A percentile compares a stretch with the other conserved stretches of the same genome.
These are phyloP conservation scores for Rutstroemia sp. DNA, from an alignment of 2,329 filamentous ascomycete species.

Conservation along the genomic window DNA sequence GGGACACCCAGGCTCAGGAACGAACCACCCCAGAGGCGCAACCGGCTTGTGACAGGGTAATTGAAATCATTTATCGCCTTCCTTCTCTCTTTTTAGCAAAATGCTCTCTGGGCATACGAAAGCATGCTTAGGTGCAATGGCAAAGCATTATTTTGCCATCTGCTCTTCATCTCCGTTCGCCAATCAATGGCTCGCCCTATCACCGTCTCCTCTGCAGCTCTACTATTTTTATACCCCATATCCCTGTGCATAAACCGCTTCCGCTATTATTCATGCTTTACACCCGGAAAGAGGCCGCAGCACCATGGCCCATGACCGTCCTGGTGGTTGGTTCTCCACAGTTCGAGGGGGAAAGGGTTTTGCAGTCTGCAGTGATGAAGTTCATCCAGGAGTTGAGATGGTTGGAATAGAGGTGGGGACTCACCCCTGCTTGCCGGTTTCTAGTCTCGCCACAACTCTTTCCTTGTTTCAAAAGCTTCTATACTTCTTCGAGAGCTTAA, in stretches of 20 bases:
- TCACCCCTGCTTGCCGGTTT: constrained; percentile 2
- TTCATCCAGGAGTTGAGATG: constrained; percentile 11
- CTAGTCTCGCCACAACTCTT: constrained; percentile 5
- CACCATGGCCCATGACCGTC: background rate
- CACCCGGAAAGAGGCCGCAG: constrained; percentile 7
- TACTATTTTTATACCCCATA: constrained; percentile 10
- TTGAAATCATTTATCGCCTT: background rate
- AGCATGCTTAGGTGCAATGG: background rate
- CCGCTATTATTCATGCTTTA: constrained; percentile 9
- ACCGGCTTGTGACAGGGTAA: background rate
- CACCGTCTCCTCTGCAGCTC: background rate
- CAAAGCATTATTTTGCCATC: constrained; percentile 13
- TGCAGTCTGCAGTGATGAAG: background rate
- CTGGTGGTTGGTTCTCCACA: constrained; percentile 4
- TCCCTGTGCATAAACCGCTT: constrained; percentile 10
- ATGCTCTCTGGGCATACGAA: background rate
- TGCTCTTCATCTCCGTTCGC: constrained; percentile 7
- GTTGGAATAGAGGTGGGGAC: constrained; percentile 1
- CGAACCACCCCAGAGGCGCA: no score
- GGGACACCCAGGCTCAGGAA: no score
- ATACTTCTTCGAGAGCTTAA: constrained; percentile 21
- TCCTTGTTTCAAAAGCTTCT: constrained; percentile 22
- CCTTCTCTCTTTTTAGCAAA: background rate
- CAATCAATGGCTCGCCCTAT: constrained; percentile 3
- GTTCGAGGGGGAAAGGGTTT: background rate